Evolutionary conservation across 2,329 filamentous ascomycete species (phyloP).

Genomic region (Diplodia seriata): DNA sequence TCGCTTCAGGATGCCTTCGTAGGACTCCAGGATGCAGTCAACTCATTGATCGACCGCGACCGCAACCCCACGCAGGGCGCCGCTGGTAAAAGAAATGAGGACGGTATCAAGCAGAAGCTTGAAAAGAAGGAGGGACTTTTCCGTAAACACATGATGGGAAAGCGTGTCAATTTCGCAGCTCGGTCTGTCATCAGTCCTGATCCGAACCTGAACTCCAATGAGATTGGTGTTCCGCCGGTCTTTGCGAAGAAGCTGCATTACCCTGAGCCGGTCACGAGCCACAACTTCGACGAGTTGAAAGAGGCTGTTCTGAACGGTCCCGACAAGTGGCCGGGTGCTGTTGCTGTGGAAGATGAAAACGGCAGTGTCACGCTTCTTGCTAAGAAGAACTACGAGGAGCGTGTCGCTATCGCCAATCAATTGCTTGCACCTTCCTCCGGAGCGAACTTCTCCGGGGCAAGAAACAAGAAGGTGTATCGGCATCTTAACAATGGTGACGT

Average conservation of each 20-base stretch:
- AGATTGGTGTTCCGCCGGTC: constrained; percentile 97
- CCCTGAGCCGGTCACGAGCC: constrained; percentile 94
- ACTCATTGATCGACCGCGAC: constrained; percentile 89
- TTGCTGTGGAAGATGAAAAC: constrained; percentile 94
- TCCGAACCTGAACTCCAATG: constrained; percentile 98
- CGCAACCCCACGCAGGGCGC: constrained; percentile 82
- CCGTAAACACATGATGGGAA: constrained; percentile 99
- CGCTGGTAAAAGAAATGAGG: constrained; percentile 79
- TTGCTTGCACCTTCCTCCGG: constrained; percentile 80
- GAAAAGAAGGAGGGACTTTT: constrained; percentile 99
- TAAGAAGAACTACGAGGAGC: constrained; percentile 86
- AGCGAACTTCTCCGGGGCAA: constrained; percentile 71
- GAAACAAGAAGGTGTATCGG: constrained; percentile 95
- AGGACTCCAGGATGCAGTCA: constrained; percentile 85
- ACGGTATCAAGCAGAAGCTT: constrained; percentile 95
- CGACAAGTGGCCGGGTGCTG: constrained; percentile 91
- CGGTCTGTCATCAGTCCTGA: constrained; percentile 98
- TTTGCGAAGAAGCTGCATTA: constrained; percentile 97
- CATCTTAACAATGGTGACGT: constrained; percentile 97
- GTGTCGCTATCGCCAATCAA: constrained; percentile 88
- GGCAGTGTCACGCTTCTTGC: constrained; percentile 88
- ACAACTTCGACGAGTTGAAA: constrained; percentile 95
- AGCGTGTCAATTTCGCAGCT: constrained; percentile 97
- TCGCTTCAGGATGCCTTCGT: constrained; percentile 84
- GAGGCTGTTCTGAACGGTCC: constrained; percentile 95